Percentiles rank a stretch among this genome's conserved stretches.
Evolutionary conservation across 352 stramenopile genomes (phyloP).

Genomic region (Thraustotheca clavata): DNA sequence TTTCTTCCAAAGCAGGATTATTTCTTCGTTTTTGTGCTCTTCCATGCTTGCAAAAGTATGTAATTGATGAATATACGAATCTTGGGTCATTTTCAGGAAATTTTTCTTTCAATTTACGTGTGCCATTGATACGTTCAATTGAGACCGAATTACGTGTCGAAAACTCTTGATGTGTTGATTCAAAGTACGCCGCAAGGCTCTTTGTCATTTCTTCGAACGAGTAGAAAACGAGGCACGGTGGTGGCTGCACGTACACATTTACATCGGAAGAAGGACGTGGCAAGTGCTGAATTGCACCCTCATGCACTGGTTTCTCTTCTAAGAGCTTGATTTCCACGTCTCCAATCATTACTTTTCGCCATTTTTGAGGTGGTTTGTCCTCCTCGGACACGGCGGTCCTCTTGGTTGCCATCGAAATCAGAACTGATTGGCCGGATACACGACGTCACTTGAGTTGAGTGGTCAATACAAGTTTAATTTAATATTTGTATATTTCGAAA

Average conservation of each 20-base stretch:
- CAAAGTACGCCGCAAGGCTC: constrained; percentile 9
- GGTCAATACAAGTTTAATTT: not conserved
- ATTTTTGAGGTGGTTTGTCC: not conserved
- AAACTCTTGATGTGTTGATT: constrained; percentile 19
- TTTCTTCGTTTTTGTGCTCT: constrained; percentile 19
- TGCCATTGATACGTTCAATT: constrained; percentile 12
- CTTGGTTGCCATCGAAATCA: not conserved
- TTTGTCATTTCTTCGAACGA: constrained; percentile 19
- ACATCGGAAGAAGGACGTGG: not conserved
- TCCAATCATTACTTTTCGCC: not conserved
- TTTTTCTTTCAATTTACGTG: not conserved
- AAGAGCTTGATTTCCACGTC: constrained; percentile 17
- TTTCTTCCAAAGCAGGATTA: constrained; percentile 10
- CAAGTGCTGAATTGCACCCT: constrained; percentile 2
- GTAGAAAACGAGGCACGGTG: constrained; percentile 17
- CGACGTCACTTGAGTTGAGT: not conserved
- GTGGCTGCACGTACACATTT: constrained; percentile 9
- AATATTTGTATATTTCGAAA: not conserved
- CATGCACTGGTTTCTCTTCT: not conserved
- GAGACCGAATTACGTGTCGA: constrained; percentile 20
- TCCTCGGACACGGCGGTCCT: not conserved
- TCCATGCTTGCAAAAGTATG: constrained; percentile 21
- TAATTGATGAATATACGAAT: constrained; percentile 21
- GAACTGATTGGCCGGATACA: not conserved
- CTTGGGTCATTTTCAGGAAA: constrained; percentile 19